Conservation (phyloP, 179 eudicot genomes). For the Carnegiea gigantea region DNA sequence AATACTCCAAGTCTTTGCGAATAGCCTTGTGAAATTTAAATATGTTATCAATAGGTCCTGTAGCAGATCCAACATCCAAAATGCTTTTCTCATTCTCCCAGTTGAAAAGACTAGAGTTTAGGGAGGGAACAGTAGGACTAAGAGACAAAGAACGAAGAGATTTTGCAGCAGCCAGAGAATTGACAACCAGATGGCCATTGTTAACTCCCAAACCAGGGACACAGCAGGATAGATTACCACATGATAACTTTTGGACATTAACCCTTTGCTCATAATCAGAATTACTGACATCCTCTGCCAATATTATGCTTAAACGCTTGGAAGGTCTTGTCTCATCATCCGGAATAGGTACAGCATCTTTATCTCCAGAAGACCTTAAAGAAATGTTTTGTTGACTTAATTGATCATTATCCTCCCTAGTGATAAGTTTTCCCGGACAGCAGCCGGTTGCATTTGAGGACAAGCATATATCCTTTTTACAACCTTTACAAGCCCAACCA, state of each 20-base stretch:
- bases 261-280: conserved; percentile 29
- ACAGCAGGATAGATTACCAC: conserved; percentile 63
- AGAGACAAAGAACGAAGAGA: conserved; percentile 79
- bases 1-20: conserved; percentile 86
- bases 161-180: conserved; percentile 62
- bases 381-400: conserved; percentile 35
- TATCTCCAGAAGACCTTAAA: conserved; percentile 30
- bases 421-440: conserved; percentile 53
- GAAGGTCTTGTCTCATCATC: conserved; percentile 41
- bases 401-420: conserved; percentile 35
- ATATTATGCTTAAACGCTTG: conserved; percentile 40
- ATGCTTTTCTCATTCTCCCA: conserved; percentile 75
- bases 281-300: conserved; percentile 31
- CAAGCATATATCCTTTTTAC: conserved; percentile 55
- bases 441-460: conserved; percentile 62
- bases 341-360: conserved; percentile 17
- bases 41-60: conserved; percentile 83
- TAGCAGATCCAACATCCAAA: conserved; percentile 41
- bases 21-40: conserved; percentile 93
- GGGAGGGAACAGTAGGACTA: conserved; percentile 79
- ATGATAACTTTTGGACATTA: conserved; percentile 36
- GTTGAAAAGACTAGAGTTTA: conserved; percentile 83
- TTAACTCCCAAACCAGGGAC: conserved; percentile 92
- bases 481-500: conserved; percentile 97
- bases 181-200: conserved; percentile 47